Evolutionary conservation across 106 monocot genomes (phyloP).

Genomic region (Chionographis japonica): DNA sequence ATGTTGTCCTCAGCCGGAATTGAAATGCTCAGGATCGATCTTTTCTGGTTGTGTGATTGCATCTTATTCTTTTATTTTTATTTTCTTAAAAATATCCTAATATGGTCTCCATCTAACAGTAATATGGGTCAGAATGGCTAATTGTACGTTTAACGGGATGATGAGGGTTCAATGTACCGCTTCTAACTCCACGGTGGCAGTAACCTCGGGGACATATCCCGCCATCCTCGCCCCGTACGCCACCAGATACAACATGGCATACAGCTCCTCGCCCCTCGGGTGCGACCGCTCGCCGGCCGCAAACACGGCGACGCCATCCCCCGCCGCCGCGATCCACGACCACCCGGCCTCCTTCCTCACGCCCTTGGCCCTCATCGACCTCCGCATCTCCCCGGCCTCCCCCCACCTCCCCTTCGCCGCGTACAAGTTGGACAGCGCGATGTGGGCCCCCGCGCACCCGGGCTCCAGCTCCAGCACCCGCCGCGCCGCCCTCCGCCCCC

Average conservation of each 20-base stretch:
- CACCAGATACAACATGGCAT: conserved; percentile 33
- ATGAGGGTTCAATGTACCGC: background rate
- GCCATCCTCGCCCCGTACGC: conserved; percentile 19
- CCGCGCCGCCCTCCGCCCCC: conserved; percentile 39
- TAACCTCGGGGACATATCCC: background rate
- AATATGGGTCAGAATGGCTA: no score
- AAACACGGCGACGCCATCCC: conserved; percentile 27
- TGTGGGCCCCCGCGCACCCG: conserved; percentile 50
- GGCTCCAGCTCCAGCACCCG: conserved; percentile 41
- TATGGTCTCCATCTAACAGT: no score
- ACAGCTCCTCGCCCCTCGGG: conserved; percentile 24
- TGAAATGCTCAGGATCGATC: no score
- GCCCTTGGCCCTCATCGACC: conserved; percentile 68
- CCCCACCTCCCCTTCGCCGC: conserved; percentile 60
- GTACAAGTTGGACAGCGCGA: conserved; percentile 61
- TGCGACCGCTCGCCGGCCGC: conserved; percentile 30
- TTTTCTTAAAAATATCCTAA: no score
- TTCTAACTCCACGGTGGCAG: background rate
- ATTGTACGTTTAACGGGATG: no score
- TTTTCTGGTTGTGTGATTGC: no score
- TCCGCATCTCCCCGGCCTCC: conserved; percentile 52
- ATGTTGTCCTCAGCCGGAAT: no score
- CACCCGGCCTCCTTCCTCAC: conserved; percentile 73
- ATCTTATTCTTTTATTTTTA: no score
- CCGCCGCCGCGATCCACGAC: conserved; percentile 50